Evolutionary conservation across 331 rosid species (phyloP).

Genomic region (Telfairia occidentalis): DNA sequence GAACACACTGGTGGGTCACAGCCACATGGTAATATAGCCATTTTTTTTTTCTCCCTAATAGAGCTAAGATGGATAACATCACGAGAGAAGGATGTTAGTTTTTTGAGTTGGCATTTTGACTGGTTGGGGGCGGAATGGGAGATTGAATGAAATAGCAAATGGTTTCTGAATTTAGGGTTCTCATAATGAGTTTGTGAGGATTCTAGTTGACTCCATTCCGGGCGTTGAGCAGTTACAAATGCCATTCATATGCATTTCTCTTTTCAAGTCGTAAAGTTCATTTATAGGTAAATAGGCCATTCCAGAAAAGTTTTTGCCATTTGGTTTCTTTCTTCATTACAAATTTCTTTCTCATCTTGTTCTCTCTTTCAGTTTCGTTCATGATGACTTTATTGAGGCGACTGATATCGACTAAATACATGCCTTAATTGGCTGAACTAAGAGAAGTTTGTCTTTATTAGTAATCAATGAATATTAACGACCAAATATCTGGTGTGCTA

Average conservation of each 20-base stretch:
- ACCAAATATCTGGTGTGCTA: not conserved
- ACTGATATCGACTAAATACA: not conserved
- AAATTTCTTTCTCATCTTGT: not conserved
- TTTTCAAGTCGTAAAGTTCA: constrained; percentile 3
- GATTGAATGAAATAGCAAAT: not conserved
- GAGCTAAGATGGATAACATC: constrained; percentile 19
- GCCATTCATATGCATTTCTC: constrained; percentile 13
- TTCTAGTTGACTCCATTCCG: constrained; percentile 4
- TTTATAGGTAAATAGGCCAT: constrained; percentile 10
- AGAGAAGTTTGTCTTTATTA: not conserved
- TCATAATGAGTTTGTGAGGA: constrained; percentile 8
- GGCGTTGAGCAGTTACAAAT: not conserved
- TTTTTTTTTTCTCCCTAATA: constrained; percentile 11
- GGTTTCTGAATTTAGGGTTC: constrained; percentile 2
- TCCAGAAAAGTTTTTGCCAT: not conserved
- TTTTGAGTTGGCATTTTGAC: constrained; percentile 11
- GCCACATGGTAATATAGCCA: constrained; percentile 18
- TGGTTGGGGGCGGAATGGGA: not conserved
- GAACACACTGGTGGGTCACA: constrained; percentile 34
- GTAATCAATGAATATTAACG: not conserved
- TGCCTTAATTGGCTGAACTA: not conserved
- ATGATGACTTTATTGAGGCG: not conserved
- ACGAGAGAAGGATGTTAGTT: constrained; percentile 9
- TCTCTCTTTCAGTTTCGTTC: not conserved
- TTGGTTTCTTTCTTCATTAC: not conserved